Evolutionary conservation across 495 filamentous ascomycete species (phyloP).

Genomic region (Hypomontagnella monticulosa): DNA sequence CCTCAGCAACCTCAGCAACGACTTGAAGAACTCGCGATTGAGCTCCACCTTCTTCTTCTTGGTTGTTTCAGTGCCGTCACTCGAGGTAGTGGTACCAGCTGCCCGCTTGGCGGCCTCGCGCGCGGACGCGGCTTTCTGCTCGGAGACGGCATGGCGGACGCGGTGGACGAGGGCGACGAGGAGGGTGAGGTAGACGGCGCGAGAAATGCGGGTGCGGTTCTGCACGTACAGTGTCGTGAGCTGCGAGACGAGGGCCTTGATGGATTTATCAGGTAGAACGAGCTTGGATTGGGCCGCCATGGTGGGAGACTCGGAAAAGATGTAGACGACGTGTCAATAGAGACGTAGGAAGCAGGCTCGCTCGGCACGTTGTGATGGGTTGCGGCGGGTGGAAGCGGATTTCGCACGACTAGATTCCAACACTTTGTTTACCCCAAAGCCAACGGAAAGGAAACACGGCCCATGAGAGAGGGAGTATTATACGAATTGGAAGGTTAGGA

Average conservation of each 20-base stretch:
- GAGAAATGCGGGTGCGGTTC: slow-evolving; percentile 89
- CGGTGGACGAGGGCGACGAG: slow-evolving; percentile 88
- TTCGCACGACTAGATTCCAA: slow-evolving; percentile 5
- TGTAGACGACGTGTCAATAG: no score
- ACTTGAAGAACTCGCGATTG: slow-evolving; percentile 94
- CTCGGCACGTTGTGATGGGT: background rate
- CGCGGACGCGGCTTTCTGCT: slow-evolving; percentile 87
- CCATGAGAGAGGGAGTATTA: slow-evolving; percentile 11
- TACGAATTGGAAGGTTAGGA: slow-evolving; percentile 9
- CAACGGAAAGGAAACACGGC: background rate
- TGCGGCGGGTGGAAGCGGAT: background rate
- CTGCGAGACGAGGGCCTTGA: slow-evolving; percentile 77
- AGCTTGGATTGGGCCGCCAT: slow-evolving; percentile 91
- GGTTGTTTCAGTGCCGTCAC: slow-evolving; percentile 51
- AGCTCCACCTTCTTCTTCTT: slow-evolving; percentile 87
- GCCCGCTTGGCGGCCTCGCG: slow-evolving; percentile 73
- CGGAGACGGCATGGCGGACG: slow-evolving; percentile 87
- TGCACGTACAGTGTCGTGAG: slow-evolving; percentile 80
- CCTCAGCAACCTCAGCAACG: slow-evolving; percentile 77
- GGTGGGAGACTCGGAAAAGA: slow-evolving; percentile 26
- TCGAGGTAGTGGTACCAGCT: slow-evolving; percentile 61
- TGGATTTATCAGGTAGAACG: slow-evolving; percentile 68
- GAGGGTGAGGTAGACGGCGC: slow-evolving; percentile 90
- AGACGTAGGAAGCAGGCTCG: slow-evolving; percentile 4
- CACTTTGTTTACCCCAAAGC: slow-evolving; percentile 20